A percentile compares a stretch with the other conserved stretches of the same genome.
Evolutionary conservation across 1,139 yeast genomes (phyloP).

Genomic region (Geotrichum histeridarum): DNA sequence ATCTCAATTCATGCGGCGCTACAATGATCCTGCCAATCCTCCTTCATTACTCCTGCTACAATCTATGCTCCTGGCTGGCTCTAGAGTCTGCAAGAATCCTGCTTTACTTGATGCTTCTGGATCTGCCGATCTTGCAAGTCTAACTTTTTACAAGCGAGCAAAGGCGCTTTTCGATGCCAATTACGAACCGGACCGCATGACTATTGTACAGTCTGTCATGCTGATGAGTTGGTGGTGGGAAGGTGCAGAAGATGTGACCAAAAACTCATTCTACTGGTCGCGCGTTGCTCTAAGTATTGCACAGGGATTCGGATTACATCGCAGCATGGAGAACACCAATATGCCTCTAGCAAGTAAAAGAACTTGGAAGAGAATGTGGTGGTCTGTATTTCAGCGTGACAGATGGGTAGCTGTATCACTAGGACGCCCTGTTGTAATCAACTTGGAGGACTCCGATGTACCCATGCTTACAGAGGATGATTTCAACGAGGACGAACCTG

Average conservation of each 20-base stretch:
- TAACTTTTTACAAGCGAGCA: conserved; percentile 70
- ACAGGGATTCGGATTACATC: conserved; percentile 74
- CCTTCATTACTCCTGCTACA: conserved; percentile 68
- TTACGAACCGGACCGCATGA: conserved; percentile 65
- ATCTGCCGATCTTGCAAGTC: conserved; percentile 53
- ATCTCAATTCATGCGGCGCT: conserved; percentile 54
- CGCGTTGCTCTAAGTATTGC: conserved; percentile 69
- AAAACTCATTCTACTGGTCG: conserved; percentile 74
- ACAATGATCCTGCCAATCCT: conserved; percentile 56
- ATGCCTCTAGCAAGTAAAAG: conserved; percentile 47
- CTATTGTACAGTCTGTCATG: conserved; percentile 61
- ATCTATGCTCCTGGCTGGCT: conserved; percentile 64
- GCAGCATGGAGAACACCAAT: conserved; percentile 38
- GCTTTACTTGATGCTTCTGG: conserved; percentile 54
- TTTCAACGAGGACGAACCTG: conserved; percentile 55
- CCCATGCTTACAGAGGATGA: conserved; percentile 66
- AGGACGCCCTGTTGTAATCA: conserved; percentile 68
- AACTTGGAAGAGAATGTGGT: conserved; percentile 70
- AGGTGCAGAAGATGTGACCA: conserved; percentile 71
- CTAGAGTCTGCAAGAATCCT: conserved; percentile 57
- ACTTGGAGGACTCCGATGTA: conserved; percentile 72
- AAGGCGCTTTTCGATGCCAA: conserved; percentile 70
- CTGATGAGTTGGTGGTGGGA: conserved; percentile 71
- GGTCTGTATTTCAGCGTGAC: conserved; percentile 73
- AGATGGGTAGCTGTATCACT: conserved; percentile 65